Conservation (phyloP, 2,329 filamentous ascomycete species). For the Diplodia corticola region DNA sequence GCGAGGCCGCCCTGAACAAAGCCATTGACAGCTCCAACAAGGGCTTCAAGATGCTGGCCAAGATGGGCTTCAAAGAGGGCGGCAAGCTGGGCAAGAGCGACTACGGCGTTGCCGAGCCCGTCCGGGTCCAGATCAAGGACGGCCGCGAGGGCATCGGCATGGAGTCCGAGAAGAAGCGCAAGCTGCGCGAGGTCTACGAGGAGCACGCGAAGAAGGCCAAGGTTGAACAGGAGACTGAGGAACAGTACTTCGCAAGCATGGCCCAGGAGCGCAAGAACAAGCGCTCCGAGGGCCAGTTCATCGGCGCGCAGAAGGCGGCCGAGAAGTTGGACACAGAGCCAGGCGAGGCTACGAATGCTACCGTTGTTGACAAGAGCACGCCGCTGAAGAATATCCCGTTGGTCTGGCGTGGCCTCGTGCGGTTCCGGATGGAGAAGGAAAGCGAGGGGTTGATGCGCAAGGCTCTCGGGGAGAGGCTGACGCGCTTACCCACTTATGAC, state of each 20-base stretch:
- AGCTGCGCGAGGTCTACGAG: conserved; percentile 47
- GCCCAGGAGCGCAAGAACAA: conserved; percentile 38
- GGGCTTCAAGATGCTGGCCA: conserved; percentile 94
- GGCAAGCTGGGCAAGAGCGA: conserved; percentile 68
- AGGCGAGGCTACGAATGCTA: conserved; percentile 27
- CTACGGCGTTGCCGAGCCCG: conserved; percentile 64
- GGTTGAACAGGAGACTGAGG: conserved; percentile 49
- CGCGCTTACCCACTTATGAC: conserved; percentile 64
- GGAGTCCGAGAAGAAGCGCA: conserved; percentile 76
- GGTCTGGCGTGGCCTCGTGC: conserved; percentile 75
- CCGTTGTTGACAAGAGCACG: conserved; percentile 38
- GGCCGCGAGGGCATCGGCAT: conserved; percentile 80
- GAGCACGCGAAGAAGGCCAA: conserved; percentile 37
- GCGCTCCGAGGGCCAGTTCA: conserved; percentile 64
- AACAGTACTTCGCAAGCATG: conserved; percentile 38
- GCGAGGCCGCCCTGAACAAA: conserved; percentile 70
- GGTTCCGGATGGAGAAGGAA: conserved; percentile 68
- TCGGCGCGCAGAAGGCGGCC: conserved; percentile 78
- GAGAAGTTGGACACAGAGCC: conserved; percentile 70
- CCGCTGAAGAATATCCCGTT: conserved; percentile 71
- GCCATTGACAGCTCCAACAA: conserved; percentile 73
- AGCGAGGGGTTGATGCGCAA: conserved; percentile 65
- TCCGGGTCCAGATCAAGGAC: conserved; percentile 74
- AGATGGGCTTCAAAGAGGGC: conserved; percentile 84
- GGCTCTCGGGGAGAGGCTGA: conserved; percentile 65